Conservation (phyloP, 2,329 filamentous ascomycete species). For the Curvularia verruculosa region DNA sequence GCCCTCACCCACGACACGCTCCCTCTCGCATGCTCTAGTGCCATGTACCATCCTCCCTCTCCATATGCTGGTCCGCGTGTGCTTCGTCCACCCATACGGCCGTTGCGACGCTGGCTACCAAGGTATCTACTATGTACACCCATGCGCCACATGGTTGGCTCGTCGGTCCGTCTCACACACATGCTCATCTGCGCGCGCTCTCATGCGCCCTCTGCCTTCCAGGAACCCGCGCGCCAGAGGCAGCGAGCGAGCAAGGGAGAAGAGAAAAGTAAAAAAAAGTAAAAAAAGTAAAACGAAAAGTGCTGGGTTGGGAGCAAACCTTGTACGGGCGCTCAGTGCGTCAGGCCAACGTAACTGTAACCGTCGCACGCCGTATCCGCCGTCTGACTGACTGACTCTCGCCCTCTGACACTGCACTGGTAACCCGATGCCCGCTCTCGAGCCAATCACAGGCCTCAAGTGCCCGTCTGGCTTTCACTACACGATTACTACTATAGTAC, state of each 20-base stretch:
- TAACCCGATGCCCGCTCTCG: constrained; percentile 36
- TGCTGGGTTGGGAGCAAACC: neutral
- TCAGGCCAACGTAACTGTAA: constrained; percentile 21
- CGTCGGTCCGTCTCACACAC: constrained; percentile 25
- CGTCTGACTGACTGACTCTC: constrained; percentile 10
- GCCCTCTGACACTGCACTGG: neutral
- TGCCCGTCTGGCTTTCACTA: constrained; percentile 16
- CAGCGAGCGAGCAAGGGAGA: no score
- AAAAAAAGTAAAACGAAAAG: neutral
- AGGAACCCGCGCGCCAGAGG: constrained; percentile 17
- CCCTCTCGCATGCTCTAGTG: neutral
- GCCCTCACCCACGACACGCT: constrained; percentile 16
- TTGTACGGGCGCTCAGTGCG: constrained; percentile 10
- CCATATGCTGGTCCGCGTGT: neutral
- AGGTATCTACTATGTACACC: no score
- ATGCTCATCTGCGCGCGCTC: constrained; percentile 15
- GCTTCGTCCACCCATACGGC: constrained; percentile 1
- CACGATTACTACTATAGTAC: constrained; percentile 19
- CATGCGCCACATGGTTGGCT: constrained; percentile 26
- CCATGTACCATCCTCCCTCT: neutral
- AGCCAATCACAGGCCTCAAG: constrained; percentile 18
- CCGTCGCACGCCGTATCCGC: constrained; percentile 18
- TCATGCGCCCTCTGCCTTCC: constrained; percentile 16
- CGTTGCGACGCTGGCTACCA: constrained; percentile 9
- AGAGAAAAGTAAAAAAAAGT: no score